phyloP scores from a whole-genome alignment of 1,139 yeast species.

The Casaregolazyma suthepensis region DNA sequence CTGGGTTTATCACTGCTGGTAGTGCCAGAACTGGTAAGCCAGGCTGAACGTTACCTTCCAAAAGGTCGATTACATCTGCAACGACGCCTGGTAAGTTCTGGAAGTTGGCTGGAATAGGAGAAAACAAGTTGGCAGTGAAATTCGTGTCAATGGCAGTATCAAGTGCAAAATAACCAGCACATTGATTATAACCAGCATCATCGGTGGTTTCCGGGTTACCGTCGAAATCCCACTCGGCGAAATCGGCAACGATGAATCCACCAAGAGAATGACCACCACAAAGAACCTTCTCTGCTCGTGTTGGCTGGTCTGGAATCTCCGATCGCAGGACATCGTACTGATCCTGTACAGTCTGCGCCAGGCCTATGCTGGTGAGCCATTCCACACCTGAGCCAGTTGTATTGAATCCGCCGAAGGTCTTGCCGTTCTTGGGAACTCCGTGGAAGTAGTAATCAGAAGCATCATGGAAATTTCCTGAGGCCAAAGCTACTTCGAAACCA shows the following conservation, averaged over 20 bases:
- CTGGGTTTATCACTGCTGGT: background rate
- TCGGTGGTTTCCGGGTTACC: background rate
- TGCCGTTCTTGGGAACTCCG: background rate
- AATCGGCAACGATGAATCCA: background rate
- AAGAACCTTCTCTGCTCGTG: background rate
- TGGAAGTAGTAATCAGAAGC: background rate
- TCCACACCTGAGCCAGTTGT: background rate
- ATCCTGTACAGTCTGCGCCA: background rate
- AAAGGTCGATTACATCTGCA: background rate
- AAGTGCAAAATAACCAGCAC: background rate
- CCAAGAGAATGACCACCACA: background rate
- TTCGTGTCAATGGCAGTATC: background rate
- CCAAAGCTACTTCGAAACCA: background rate
- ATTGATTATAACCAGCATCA: background rate
- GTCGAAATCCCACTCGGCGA: background rate
- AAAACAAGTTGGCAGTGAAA: background rate
- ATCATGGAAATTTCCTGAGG: background rate
- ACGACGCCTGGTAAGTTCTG: background rate
- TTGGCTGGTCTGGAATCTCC: background rate
- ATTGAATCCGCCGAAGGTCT: background rate
- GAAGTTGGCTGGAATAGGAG: background rate
- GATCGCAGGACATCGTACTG: background rate
- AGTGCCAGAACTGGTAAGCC: background rate
- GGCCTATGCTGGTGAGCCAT: background rate
- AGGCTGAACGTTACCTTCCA: background rate